Percentiles rank a stretch among this genome's conserved stretches.
phyloP scores from a whole-genome alignment of 176 grass and related monocot species.

The Zea luxurians region DNA sequence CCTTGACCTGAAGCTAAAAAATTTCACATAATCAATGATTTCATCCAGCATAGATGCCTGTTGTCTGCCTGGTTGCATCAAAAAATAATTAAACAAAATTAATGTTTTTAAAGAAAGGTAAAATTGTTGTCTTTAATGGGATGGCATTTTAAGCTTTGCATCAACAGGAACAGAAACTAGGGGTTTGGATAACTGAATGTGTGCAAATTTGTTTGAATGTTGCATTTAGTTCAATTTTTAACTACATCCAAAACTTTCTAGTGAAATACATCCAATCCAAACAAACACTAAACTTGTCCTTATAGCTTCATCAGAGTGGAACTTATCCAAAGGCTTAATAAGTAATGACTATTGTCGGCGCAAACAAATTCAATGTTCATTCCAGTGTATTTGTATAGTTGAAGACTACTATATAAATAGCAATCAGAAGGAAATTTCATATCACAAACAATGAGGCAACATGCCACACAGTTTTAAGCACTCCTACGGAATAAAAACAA shows the following conservation, averaged over 20 bases:
- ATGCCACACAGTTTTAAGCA: background rate
- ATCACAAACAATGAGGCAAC: background rate
- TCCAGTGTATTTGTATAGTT: conserved; percentile 13
- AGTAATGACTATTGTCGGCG: background rate
- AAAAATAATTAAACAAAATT: background rate
- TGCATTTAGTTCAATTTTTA: background rate
- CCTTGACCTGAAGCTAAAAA: conserved; percentile 94
- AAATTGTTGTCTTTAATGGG: background rate
- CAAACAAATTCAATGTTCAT: background rate
- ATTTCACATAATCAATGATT: conserved; percentile 92
- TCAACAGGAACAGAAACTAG: background rate
- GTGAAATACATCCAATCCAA: background rate
- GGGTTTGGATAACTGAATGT: background rate
- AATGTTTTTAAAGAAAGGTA: background rate
- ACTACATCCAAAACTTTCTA: background rate
- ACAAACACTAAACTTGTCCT: background rate
- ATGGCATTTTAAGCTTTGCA: background rate
- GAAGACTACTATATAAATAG: background rate
- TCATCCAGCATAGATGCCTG: conserved; percentile 84
- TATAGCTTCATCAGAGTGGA: background rate
- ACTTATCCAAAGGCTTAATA: conserved; percentile 11
- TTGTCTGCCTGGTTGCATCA: conserved; percentile 66
- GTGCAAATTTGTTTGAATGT: background rate
- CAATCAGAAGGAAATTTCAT: conserved; percentile 28
- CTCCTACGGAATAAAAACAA: background rate